Evolutionary conservation across 176 grass and related monocot species (phyloP), one percentile per base, ranked within the genome.

Genomic region (Hyparrhenia diplandra): DNA sequence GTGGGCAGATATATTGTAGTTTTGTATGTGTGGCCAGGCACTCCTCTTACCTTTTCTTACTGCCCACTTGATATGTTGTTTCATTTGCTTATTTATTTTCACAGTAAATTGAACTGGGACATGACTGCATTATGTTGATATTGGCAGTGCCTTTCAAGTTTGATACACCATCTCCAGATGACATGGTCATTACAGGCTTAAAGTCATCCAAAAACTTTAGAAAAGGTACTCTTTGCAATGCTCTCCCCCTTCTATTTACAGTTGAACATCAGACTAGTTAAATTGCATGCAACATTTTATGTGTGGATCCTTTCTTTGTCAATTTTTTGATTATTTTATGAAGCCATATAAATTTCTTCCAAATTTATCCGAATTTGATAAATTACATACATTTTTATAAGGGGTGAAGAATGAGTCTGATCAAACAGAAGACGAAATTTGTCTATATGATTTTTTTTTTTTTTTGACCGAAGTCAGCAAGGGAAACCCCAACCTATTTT

Each of bases 61-160:
- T 31, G 55, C 5, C 45, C 0, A 10, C 64, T 69, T 82, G 64
- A 34, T 80, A 52, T 69, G 16, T 16, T 52, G 4, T 69, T 84
- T 30, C 51, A 32, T 47, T 69, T 68, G 11, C 30, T 69, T 1
- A 61, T 34, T 69, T 41, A 3, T 68, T 60, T 80, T 71, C 25
- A 71, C 20, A 61, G 32, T 85, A 42, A 71, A 28, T 72, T 80
- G 69, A 47, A 32, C 23, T 76, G 62, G 28, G 84, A 84, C 23
- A 60, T 81, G 71, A 91, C 46, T 80, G 39, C 36, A 67, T 87
- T 74, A 27, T 76, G 17, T 81, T 87, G 57, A 68, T 89, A 27
- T 74, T 87, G 43, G 82, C 88, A 98, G 95, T 88, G 69, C 86
- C 92, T 78, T 98, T 98, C 90, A 91, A 87, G 65, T 98, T 98